Base-by-base conservation (phyloP, 2,329 filamentous ascomycete genomes). In the Laburnicola sp. region DNA sequence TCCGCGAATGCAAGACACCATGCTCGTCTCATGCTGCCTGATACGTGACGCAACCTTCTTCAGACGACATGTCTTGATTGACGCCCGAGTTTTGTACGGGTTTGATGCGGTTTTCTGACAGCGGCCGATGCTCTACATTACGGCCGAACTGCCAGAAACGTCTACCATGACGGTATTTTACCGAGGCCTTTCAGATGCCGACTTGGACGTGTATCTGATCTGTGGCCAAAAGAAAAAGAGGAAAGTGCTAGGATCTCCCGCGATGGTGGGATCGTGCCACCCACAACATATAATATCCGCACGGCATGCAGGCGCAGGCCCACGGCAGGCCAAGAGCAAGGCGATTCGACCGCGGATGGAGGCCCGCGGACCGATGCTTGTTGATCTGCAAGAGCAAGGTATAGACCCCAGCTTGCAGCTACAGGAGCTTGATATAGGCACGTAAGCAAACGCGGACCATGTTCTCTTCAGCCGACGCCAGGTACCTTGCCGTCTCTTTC, bases 331-430 rank as follows among this genome's bases (percentile, higher is more conserved):
- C 46, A 50, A 41, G 48, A 37, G 9, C 44, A 47, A 48, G 27
- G 39, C 45, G 38, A 68, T 64, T 64, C 59, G 65, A 53, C 61
- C 65, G 69, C 67, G 69, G 65, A 68, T 57, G 53, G 50, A 21
- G 36, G 63, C 60, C 68, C 64, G 61, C 65, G 64, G 64, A 58
- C 68, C 68, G 64, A 53, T 56, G 59, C 59, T 59, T 68, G 48
- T 22, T 56, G 68, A 71, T 69, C 69, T 71, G 69, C 69, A 69
- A 58, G 62, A 59, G 58, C 63, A 68, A 70, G 67, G 65, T 57
- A 65, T 55, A 50, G 39, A 63, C 60, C 66, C 65, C 60, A 56
- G 65, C 59, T 58, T 69, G 63, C 65, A 66, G 60, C 41, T 57
- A 60, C 58, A 56, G 53, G 55, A 59, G 60, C 52, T 64, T 64